Conservation (phyloP, 1,139 yeast genomes). For the Hansenula sp. region DNA sequence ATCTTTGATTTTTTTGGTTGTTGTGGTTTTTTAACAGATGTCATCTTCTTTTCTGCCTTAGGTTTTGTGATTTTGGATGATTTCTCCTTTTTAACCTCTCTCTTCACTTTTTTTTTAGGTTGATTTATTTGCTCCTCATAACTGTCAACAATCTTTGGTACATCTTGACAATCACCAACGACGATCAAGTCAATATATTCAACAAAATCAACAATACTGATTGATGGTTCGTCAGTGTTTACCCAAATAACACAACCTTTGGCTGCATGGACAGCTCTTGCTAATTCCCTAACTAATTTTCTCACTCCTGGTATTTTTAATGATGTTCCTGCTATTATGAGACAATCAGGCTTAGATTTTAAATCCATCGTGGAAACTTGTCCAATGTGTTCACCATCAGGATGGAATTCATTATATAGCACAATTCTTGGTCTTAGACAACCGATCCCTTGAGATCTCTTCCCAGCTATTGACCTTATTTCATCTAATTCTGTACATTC, state of each 20-base stretch:
- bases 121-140: slow-evolving; percentile 21
- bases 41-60: neutral
- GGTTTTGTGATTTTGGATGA: slow-evolving; percentile 2
- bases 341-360: slow-evolving; percentile 63
- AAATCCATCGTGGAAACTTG: slow-evolving; percentile 66
- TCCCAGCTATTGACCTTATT: slow-evolving; percentile 53
- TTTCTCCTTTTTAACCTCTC: neutral
- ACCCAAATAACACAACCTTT: slow-evolving; percentile 56
- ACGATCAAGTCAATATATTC: slow-evolving; percentile 51
- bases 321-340: slow-evolving; percentile 83
- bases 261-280: slow-evolving; percentile 58
- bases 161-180: slow-evolving; percentile 55
- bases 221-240: slow-evolving; percentile 49
- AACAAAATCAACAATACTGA: slow-evolving; percentile 43
- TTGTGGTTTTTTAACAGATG: neutral
- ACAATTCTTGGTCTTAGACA: slow-evolving; percentile 78
- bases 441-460: slow-evolving; percentile 73
- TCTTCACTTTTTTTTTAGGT: slow-evolving; percentile 3
- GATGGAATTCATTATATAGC: slow-evolving; percentile 81
- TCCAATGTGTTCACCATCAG: slow-evolving; percentile 81
- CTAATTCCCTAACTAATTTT: slow-evolving; percentile 65
- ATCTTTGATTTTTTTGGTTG: slow-evolving; percentile 1
- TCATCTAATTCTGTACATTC: slow-evolving; percentile 51
- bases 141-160: slow-evolving; percentile 32
- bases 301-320: slow-evolving; percentile 84